Conservation (phyloP, 2,329 filamentous ascomycete species). For the Trichoderma harzianum region DNA sequence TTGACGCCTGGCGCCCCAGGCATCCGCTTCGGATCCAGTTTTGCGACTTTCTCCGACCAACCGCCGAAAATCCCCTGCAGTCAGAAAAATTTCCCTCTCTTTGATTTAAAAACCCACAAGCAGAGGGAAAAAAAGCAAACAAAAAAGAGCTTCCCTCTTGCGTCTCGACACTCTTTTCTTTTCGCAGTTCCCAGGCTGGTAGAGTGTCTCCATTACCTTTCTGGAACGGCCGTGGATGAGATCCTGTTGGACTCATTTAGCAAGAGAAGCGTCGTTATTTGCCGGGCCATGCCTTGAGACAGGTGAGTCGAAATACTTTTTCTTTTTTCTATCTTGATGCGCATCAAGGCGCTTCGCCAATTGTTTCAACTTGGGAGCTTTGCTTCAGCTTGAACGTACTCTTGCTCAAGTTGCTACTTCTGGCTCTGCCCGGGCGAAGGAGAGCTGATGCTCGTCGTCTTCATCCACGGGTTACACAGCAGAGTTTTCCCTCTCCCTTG, state of each 20-base stretch:
- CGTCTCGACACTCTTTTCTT: neutral
- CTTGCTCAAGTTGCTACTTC: neutral
- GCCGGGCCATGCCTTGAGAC: conserved; percentile 30
- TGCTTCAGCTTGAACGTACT: neutral
- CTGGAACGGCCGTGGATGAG: conserved; percentile 8
- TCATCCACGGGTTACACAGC: neutral
- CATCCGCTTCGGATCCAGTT: conserved; percentile 20
- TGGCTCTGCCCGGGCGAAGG: neutral
- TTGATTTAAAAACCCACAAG: neutral
- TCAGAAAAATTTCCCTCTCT: conserved; percentile 11
- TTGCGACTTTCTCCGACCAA: conserved; percentile 11
- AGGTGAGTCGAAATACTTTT: conserved; percentile 26
- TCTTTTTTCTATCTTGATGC: neutral
- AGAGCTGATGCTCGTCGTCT: neutral
- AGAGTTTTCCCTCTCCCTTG: conserved; percentile 13
- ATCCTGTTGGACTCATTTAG: conserved; percentile 4
- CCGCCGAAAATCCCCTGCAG: neutral
- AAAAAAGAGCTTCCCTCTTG: neutral
- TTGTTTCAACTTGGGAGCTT: neutral
- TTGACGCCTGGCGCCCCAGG: conserved; percentile 31
- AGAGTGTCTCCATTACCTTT: conserved; percentile 3
- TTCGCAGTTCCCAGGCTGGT: conserved; percentile 4
- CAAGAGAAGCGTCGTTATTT: conserved; percentile 21
- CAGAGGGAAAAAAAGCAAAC: neutral
- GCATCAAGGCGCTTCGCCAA: neutral